Evolutionary conservation across 2,329 filamentous ascomycete species (phyloP), one percentile per base, ranked within the genome.

Genomic region (Nemania abortiva): DNA sequence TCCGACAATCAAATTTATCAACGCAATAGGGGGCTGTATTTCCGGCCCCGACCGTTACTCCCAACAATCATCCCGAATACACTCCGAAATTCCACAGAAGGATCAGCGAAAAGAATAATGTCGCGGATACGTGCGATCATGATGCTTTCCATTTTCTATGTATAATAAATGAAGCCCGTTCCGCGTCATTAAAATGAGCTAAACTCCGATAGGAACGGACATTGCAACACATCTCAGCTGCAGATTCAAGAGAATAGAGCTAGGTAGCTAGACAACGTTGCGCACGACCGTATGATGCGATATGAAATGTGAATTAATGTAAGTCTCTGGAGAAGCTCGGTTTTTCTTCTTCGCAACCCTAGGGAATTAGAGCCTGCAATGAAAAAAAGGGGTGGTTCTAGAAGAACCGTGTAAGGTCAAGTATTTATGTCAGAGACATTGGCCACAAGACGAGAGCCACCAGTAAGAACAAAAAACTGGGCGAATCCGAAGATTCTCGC

Each of bases 391-490:
- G n/a, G 62, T 60, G 59, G 22, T 52, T 24, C 29, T 3, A 3
- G 24, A 64, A 20, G 20, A 27, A 52, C 49, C 22, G 53, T 27
- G 24, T 27, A 27, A 27, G 24, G 24, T 42, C 55, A 60, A 59
- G 63, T 54, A 59, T 69, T 59, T 53, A 55, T 63, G 66, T 59
- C 63, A 56, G 27, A 59, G 66, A 66, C 66, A 66, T 55, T n/a
- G 58, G 66, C 58, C 34, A 39, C 63, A 49, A 50, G 66, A 54
- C 58, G 13, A 55, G 18, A 55, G 63, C 58, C 66, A 20, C 11
- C 2, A 45, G 6, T 34, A 18, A 24, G 37, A 49, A 49, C 27
- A 65, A 69, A 66, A 59, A 45, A 50, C 50, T 66, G 22, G 20
- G 39, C 31, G 63, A 69, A 66, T 34, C 63, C 58, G 50, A 63